Conservation (phyloP, 225 moss, liverwort and hornwort species). For the Sphagnum contortum region DNA sequence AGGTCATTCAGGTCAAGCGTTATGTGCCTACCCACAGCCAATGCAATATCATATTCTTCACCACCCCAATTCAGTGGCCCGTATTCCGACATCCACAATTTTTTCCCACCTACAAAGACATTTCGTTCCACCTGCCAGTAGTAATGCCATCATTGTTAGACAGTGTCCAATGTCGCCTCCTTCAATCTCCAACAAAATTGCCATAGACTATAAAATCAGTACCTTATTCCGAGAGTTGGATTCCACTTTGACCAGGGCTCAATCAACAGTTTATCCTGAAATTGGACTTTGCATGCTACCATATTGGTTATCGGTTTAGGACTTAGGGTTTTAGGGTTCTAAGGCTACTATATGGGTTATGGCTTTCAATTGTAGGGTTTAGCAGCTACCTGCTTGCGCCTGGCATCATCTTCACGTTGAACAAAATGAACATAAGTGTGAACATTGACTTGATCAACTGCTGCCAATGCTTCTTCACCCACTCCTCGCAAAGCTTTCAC, state of each 20-base stretch:
- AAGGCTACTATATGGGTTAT: no score
- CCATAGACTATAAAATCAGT: no score
- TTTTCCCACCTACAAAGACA: slow-evolving; percentile 53
- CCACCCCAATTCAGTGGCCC: slow-evolving; percentile 79
- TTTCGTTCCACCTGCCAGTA: slow-evolving; percentile 46
- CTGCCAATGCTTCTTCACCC: slow-evolving; percentile 43
- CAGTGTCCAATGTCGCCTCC: no score
- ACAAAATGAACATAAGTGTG: slow-evolving; percentile 73
- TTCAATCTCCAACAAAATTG: no score
- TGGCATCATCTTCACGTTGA: slow-evolving; percentile 82
- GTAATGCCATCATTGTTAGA: background rate
- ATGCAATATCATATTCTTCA: slow-evolving; percentile 57
- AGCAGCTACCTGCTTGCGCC: slow-evolving; percentile 58
- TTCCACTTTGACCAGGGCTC: no score
- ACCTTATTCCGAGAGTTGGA: no score
- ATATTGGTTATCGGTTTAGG: no score
- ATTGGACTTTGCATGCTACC: no score
- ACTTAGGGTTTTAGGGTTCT: no score
- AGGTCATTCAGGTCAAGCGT: slow-evolving; percentile 86
- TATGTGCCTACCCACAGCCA: slow-evolving; percentile 69
- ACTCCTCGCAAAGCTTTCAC: slow-evolving; percentile 60
- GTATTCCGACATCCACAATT: slow-evolving; percentile 97
- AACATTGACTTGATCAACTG: slow-evolving; percentile 74
- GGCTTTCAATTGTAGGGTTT: no score
- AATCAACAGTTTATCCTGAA: no score